These are phyloP conservation scores for Reutealis trisperma DNA, from an alignment of 345 rosid genomes.

Conservation along the genomic window DNA sequence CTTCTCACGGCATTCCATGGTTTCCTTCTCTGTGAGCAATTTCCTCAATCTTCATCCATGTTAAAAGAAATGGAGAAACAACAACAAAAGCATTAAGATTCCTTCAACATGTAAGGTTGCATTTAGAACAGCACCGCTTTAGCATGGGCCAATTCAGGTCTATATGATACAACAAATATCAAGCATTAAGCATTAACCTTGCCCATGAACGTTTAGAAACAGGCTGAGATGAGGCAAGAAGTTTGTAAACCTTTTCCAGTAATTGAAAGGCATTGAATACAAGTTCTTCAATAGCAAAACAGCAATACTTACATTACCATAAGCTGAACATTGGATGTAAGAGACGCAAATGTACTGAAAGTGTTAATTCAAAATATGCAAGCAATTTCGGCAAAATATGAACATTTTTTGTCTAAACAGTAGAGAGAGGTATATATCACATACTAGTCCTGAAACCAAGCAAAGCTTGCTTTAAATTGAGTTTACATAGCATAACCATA, in stretches of 20 bases:
- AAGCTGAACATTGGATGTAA: not conserved
- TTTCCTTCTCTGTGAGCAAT: slow-evolving; percentile 65
- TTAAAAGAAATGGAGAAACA: not conserved
- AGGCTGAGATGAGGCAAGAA: not conserved
- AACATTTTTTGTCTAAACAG: not conserved
- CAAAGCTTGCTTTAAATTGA: not conserved
- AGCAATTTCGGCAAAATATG: not conserved
- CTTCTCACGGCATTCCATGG: slow-evolving; percentile 53
- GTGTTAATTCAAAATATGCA: not conserved
- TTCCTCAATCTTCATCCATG: slow-evolving; percentile 64
- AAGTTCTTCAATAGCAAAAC: not conserved
- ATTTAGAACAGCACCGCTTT: not conserved
- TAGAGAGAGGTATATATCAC: too few species aligned
- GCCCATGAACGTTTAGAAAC: too few species aligned
- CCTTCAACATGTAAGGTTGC: not conserved
- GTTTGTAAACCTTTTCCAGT: not conserved
- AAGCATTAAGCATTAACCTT: not conserved
- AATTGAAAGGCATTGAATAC: not conserved
- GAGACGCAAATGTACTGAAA: not conserved
- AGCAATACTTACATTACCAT: not conserved
- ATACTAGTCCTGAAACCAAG: not conserved
- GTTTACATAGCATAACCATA: not conserved
- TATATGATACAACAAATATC: not conserved
- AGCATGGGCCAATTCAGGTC: not conserved
- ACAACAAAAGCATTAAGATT: slow-evolving; percentile 11